Base-by-base conservation (phyloP, 2,329 filamentous ascomycete species). In the Chaetomiaceae sp. region DNA sequence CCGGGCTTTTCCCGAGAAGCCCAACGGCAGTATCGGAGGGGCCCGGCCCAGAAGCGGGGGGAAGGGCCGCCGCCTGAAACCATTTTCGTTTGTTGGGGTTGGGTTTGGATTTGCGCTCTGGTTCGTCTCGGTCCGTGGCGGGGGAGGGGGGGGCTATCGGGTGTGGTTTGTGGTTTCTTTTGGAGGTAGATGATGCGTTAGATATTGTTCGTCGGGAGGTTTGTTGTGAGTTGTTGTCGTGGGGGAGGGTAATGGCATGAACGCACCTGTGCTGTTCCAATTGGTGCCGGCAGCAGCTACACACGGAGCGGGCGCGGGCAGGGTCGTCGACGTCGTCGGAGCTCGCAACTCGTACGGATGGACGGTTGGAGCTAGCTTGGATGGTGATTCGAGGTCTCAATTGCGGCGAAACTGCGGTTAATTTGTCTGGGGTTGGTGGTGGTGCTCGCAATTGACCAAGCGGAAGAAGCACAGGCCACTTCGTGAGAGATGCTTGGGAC, bases 21-120 rank as follows among this genome's bases (percentile, higher is more conserved):
- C 89, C 91, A 97, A 71, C 85, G 85, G 64, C 87, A 73, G 82
- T 96, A 97, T 63, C 83, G 83, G 68, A 95, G 65, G 58, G 93
- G 93, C 53, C 81, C 78, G 60, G 82, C 79, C 83, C 86, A 96
- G 86, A 99, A 96, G 64, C 78, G 77, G 62, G 89, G 86, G 49
- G 79, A 76, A 54, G 77, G 62, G 63, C 71, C 64, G 57, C 81
- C n/a, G n/a, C n/a, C n/a, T n/a, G n/a, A n/a, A n/a, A n/a, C n/a
- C n/a, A n/a, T n/a, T n/a, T n/a, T n/a, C n/a, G n/a, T n/a, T n/a
- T n/a, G n/a, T n/a, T n/a, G n/a, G n/a, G n/a, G n/a, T n/a, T n/a
- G 25, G 78, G 85, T 90, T 90, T 57, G 73, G 67, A 58, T 66
- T 66, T 55, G 48, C 51, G 49, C 51, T 55, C 57, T 40, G 30